Evolutionary conservation across 2,329 filamentous ascomycete species (phyloP).

Genomic region (Tolypocladium cylindrosporum): DNA sequence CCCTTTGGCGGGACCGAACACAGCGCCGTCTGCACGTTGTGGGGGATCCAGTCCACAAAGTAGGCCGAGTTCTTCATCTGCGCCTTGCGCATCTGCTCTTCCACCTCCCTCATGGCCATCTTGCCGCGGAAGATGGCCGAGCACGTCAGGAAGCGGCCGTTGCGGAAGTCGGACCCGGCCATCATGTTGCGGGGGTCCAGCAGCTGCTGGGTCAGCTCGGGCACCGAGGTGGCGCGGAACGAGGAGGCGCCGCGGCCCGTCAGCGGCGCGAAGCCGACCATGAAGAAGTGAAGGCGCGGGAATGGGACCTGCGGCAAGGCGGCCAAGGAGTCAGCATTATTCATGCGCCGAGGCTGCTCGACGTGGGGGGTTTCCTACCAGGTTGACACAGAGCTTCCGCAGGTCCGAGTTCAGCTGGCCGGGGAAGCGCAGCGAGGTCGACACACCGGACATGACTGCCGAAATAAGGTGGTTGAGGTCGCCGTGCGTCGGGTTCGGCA

Average conservation of each 20-base stretch:
- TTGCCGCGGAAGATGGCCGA: conserved; percentile 99
- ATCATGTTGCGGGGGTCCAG: conserved; percentile 99
- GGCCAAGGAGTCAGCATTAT: neutral
- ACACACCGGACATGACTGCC: conserved; percentile 98
- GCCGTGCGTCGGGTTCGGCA: conserved; percentile 95
- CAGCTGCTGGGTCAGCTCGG: conserved; percentile 99
- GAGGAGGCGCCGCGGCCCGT: conserved; percentile 78
- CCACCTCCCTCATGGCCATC: conserved; percentile 99
- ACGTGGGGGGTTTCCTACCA: conserved; percentile 35
- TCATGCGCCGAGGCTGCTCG: neutral
- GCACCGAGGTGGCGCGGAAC: conserved; percentile 95
- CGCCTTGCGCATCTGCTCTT: conserved; percentile 99
- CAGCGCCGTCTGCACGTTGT: conserved; percentile 99
- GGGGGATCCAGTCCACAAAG: conserved; percentile 99
- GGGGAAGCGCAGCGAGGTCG: conserved; percentile 97
- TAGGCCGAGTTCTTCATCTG: conserved; percentile 99
- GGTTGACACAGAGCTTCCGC: conserved; percentile 99
- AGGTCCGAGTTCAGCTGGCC: conserved; percentile 99
- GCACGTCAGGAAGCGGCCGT: conserved; percentile 98
- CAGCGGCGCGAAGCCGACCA: conserved; percentile 98
- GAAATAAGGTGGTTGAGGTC: conserved; percentile 99
- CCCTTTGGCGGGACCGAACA: conserved; percentile 97
- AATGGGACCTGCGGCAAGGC: conserved; percentile 55
- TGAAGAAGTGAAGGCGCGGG: conserved; percentile 99
- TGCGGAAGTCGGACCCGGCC: conserved; percentile 99